phyloP scores from a whole-genome alignment of 768 basidiomycete species.

The Asterophora parasitica region DNA sequence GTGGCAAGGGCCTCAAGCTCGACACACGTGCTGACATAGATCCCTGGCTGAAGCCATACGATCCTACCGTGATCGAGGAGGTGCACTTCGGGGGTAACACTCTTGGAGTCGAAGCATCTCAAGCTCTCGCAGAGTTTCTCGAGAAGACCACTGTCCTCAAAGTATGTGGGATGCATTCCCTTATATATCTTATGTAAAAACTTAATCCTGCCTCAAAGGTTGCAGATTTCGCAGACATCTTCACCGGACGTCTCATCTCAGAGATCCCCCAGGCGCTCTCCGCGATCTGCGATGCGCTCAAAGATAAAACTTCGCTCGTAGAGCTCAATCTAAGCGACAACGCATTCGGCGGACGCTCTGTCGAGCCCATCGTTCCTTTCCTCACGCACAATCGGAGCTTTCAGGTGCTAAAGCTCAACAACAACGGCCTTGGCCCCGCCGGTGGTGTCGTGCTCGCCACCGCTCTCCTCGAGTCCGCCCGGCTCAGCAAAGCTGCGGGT shows the following conservation, averaged over 20 bases:
- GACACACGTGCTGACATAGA: conserved; percentile 70
- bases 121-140: conserved; percentile 78
- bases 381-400: conserved; percentile 78
- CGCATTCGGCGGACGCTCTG: conserved; percentile 93
- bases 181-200: background rate
- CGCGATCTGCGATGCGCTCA: conserved; percentile 84
- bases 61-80: conserved; percentile 71
- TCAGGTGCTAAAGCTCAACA: conserved; percentile 85
- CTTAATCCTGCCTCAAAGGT: conserved; percentile 43
- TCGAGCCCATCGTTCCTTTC: conserved; percentile 90
- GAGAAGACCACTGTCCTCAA: conserved; percentile 61
- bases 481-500: conserved; percentile 59
- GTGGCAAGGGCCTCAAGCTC: conserved; percentile 75
- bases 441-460: conserved; percentile 84
- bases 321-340: conserved; percentile 94
- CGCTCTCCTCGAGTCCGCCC: conserved; percentile 76
- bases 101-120: conserved; percentile 85
- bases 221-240: conserved; percentile 96
- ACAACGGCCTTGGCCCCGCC: conserved; percentile 92
- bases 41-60: conserved; percentile 61
- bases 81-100: conserved; percentile 94
- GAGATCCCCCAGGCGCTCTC: conserved; percentile 91
- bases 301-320: conserved; percentile 71
- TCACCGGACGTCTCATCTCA: conserved; percentile 91
- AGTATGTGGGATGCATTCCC: conserved; percentile 38